A percentile compares a stretch with the other conserved stretches of the same genome.
Evolutionary conservation across 306 rosid species (phyloP).

Genomic region (Acacia crassicarpa): DNA sequence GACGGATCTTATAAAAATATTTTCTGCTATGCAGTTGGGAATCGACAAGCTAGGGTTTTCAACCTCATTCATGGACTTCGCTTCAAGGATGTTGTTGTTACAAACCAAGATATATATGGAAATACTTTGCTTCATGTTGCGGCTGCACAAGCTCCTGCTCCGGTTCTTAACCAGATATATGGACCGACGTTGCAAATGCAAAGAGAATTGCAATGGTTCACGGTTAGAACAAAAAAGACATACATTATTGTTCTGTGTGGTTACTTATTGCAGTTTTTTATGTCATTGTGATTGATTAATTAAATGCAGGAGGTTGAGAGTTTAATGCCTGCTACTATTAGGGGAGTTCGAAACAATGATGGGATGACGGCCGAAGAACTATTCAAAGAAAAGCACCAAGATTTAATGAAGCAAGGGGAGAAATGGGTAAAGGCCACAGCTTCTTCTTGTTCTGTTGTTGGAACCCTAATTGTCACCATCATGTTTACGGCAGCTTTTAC

Average conservation of each 20-base stretch:
- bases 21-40: neutral
- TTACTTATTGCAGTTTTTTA: too few species aligned
- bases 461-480: neutral
- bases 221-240: neutral
- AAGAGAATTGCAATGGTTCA: conserved; percentile 23
- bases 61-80: neutral
- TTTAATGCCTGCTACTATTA: neutral
- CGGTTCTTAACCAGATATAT: neutral
- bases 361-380: neutral
- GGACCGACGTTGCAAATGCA: conserved; percentile 29
- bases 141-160: neutral
- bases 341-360: neutral
- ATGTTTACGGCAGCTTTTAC: neutral
- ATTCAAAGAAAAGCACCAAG: neutral
- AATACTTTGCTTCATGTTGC: conserved; percentile 8
- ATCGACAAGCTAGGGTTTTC: conserved; percentile 13
- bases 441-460: neutral
- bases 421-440: conserved; percentile 2
- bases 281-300: neutral
- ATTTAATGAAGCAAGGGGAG: conserved; percentile 12
- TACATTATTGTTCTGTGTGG: too few species aligned
- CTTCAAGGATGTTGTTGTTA: neutral
- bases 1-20: accelerated
- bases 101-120: accelerated
- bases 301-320: conserved; percentile 22